Conservation (phyloP, 2,329 filamentous ascomycete species). For the Neurospora sp. region DNA sequence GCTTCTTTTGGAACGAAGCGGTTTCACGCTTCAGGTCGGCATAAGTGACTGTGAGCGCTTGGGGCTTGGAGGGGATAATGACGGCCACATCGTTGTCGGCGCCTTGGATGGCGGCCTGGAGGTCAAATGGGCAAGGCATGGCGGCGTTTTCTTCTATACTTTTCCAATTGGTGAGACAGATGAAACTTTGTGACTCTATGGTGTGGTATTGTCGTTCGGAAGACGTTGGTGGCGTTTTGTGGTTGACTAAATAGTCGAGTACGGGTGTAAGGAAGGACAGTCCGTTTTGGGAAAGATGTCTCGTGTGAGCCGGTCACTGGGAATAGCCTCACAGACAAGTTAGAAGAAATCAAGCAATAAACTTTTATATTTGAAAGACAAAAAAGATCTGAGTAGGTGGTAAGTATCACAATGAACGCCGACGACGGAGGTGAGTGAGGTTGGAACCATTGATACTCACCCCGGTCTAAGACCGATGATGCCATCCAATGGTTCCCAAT, state of each 20-base stretch:
- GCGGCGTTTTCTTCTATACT: conserved; percentile 1
- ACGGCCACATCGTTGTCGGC: conserved; percentile 44
- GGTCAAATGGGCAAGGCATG: conserved; percentile 30
- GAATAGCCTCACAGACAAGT: not conserved
- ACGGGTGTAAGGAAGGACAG: not conserved
- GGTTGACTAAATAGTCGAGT: not conserved
- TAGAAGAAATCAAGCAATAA: not conserved
- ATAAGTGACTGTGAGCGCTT: conserved; percentile 59
- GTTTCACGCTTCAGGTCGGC: conserved; percentile 56
- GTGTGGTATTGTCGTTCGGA: not conserved
- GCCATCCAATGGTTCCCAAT: not conserved
- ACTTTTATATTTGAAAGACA: not conserved
- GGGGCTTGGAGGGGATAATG: conserved; percentile 59
- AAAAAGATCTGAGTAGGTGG: not conserved
- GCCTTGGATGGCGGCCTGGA: conserved; percentile 41
- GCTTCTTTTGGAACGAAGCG: conserved; percentile 62
- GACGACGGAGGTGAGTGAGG: not conserved
- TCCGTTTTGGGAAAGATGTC: not conserved
- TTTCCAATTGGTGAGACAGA: not conserved
- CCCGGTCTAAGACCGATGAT: not conserved
- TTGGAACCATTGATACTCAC: not conserved
- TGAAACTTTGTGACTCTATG: not conserved
- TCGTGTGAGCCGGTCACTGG: not conserved
- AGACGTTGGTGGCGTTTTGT: not conserved
- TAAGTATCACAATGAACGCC: not conserved